Evolutionary conservation across 1,284 basidiomycete species (phyloP).

Genomic region (Mycena sp.): DNA sequence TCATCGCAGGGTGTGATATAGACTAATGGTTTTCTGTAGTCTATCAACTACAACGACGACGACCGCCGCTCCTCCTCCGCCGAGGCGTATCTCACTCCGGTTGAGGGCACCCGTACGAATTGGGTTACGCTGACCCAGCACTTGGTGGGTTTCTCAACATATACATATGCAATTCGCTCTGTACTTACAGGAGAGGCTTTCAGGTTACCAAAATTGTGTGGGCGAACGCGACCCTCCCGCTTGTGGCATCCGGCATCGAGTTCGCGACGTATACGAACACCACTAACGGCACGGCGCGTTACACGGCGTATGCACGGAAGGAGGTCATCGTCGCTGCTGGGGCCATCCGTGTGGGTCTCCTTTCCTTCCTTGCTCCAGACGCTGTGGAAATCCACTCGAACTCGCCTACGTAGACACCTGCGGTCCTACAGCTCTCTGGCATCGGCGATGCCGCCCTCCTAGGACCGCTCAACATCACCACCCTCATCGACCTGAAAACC

Average conservation of each 20-base stretch:
- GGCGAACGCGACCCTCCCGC: conserved; percentile 35
- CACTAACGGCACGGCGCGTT: conserved; percentile 33
- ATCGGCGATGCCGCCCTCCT: conserved; percentile 52
- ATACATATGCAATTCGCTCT: background rate
- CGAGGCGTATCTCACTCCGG: conserved; percentile 43
- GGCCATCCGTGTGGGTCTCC: conserved; percentile 32
- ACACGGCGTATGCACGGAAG: conserved; percentile 36
- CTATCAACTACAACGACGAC: conserved; percentile 41
- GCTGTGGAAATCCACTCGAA: conserved; percentile 45
- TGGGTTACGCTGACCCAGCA: conserved; percentile 44
- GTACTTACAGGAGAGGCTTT: background rate
- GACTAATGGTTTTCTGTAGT: conserved; percentile 28
- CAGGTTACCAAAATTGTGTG: conserved; percentile 45
- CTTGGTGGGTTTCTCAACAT: conserved; percentile 30
- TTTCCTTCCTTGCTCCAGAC: background rate
- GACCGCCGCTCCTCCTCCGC: conserved; percentile 44
- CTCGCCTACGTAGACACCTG: conserved; percentile 49
- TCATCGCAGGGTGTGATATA: background rate
- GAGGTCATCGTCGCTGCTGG: conserved; percentile 46
- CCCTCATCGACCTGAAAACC: conserved; percentile 47
- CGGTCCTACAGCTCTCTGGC: conserved; percentile 54
- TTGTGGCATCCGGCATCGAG: conserved; percentile 43
- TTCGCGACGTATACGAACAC: conserved; percentile 40
- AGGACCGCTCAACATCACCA: conserved; percentile 46
- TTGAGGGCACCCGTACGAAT: conserved; percentile 39